These are phyloP conservation scores for Arthromyces matolae DNA, from an alignment of 768 basidiomycete genomes.

Conservation along the genomic window DNA sequence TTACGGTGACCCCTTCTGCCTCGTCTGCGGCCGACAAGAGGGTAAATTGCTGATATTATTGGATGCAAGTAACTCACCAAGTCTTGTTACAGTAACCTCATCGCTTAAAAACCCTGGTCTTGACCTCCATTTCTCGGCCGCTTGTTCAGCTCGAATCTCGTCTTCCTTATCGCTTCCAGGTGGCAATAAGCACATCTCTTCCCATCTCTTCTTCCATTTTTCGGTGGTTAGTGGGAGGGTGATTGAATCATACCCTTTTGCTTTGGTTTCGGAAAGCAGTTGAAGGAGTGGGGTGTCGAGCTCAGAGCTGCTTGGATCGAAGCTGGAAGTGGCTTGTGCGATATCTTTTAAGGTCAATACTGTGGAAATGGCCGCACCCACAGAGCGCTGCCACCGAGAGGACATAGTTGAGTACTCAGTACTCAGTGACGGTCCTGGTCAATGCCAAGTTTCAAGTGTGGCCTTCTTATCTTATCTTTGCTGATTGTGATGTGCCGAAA, in stretches of 20 bases:
- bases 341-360: constrained; percentile 10
- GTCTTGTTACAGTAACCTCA: constrained; percentile 85
- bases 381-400: no score
- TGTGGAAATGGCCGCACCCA: constrained; percentile 19
- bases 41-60: not conserved
- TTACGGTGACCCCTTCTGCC: constrained; percentile 63
- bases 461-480: no score
- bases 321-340: not conserved
- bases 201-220: constrained; percentile 87
- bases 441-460: no score
- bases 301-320: constrained; percentile 1
- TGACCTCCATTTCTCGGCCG: constrained; percentile 85
- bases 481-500: no score
- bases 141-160: constrained; percentile 45
- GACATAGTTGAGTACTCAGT: no score
- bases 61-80: constrained; percentile 54
- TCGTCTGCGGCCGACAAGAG: constrained; percentile 58
- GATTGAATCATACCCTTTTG: constrained; percentile 70
- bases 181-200: constrained; percentile 77
- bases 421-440: no score
- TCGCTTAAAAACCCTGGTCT: constrained; percentile 73
- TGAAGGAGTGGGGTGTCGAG: constrained; percentile 48
- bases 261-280: constrained; percentile 47
- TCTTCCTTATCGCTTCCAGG: constrained; percentile 37
- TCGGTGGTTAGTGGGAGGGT: constrained; percentile 87